Percentiles rank a stretch among this genome's conserved stretches.
Evolutionary conservation across 2,329 filamentous ascomycete species (phyloP).

Genomic region (Xylaria sp.): DNA sequence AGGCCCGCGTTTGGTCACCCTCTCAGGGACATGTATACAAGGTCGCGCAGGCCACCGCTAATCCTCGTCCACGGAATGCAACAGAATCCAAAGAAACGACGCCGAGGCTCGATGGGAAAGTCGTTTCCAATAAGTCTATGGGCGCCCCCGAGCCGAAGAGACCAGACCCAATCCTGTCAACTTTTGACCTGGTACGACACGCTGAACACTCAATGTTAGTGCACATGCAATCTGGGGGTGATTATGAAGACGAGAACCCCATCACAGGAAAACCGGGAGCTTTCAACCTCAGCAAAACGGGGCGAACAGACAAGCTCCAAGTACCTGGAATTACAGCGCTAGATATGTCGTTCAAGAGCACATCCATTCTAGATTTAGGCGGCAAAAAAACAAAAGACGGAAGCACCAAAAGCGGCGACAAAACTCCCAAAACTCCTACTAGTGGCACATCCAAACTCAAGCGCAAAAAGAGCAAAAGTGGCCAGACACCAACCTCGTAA

Average conservation of each 20-base stretch:
- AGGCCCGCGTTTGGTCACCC: conserved; percentile 60
- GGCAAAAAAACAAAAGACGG: conserved; percentile 37
- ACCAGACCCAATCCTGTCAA: conserved; percentile 42
- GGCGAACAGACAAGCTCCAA: conserved; percentile 53
- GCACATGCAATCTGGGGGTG: conserved; percentile 64
- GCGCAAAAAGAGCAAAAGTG: conserved; percentile 31
- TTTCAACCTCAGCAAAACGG: conserved; percentile 68
- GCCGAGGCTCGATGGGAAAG: conserved; percentile 48
- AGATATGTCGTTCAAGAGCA: conserved; percentile 36
- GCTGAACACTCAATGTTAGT: conserved; percentile 64
- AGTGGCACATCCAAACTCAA: conserved; percentile 27
- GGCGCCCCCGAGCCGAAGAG: conserved; percentile 42
- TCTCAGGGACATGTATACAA: conserved; percentile 60
- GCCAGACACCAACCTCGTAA: conserved; percentile 30
- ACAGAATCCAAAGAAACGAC: conserved; percentile 54
- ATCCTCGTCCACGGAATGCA: conserved; percentile 36
- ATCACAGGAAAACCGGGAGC: conserved; percentile 70
- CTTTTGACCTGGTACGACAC: conserved; percentile 50
- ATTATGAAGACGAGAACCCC: conserved; percentile 71
- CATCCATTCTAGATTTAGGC: conserved; percentile 32
- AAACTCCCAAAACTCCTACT: conserved; percentile 45
- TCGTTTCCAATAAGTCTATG: conserved; percentile 30
- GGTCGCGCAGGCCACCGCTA: conserved; percentile 40
- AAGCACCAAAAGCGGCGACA: conserved; percentile 35
- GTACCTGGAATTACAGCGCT: conserved; percentile 33